A percentile compares a stretch with the other conserved stretches of the same genome.
These are phyloP conservation scores for Vicia villosa DNA, from an alignment of 306 rosid species.

Conservation along the genomic window DNA sequence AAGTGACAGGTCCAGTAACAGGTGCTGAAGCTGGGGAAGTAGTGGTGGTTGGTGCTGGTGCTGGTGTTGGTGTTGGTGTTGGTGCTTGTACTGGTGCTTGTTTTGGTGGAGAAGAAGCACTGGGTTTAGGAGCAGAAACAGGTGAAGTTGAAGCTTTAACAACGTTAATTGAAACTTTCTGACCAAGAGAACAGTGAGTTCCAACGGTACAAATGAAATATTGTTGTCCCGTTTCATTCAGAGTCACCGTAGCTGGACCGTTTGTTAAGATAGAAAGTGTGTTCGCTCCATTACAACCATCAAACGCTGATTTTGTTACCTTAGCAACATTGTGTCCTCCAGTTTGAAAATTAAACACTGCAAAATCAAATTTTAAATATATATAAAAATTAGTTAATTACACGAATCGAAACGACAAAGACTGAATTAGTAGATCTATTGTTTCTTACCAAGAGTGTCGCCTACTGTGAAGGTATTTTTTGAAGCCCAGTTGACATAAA, in stretches of 20 bases:
- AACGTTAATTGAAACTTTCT: conserved; percentile 60
- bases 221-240: conserved; percentile 52
- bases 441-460: conserved; percentile 59
- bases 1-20: conserved; percentile 38
- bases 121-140: conserved; percentile 55
- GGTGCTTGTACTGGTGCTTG: conserved; percentile 40
- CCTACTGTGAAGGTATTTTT: conserved; percentile 49
- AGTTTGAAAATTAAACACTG: conserved; percentile 55
- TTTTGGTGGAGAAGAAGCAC: conserved; percentile 25
- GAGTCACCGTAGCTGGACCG: conserved; percentile 49
- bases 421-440: not conserved
- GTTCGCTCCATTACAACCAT: conserved; percentile 40
- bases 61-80: not conserved
- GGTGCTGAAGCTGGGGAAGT: conserved; percentile 32
- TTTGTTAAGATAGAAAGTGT: not conserved
- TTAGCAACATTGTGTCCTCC: conserved; percentile 51
- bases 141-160: conserved; percentile 38
- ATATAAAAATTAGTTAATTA: not conserved
- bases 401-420: not conserved
- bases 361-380: not conserved
- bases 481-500: conserved; percentile 61
- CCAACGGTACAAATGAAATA: conserved; percentile 55
- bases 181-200: conserved; percentile 54
- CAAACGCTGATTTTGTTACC: conserved; percentile 60
- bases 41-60: conserved; percentile 20